Evolutionary conservation across 192 early-diverging fungal species (phyloP).

Genomic region (Coemansia umbellata): DNA sequence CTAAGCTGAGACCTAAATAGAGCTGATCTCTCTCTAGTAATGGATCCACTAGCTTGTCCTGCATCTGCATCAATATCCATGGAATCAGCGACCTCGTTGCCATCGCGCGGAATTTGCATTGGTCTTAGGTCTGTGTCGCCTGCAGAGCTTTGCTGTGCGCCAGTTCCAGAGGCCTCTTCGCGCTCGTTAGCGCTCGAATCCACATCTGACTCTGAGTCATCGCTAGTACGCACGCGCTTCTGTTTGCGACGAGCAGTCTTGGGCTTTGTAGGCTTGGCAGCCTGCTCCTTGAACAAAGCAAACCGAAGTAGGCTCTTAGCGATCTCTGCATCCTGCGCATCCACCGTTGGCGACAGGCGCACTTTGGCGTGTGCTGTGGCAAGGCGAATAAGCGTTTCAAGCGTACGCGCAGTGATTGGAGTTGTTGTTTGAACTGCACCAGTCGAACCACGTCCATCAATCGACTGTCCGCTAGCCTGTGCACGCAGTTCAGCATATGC

Average conservation of each 20-base stretch:
- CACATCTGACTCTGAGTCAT: slow-evolving; percentile 44
- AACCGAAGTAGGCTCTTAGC: slow-evolving; percentile 80
- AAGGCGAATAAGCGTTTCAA: slow-evolving; percentile 96
- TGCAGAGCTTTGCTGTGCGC: neutral
- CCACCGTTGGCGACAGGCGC: slow-evolving; percentile 75
- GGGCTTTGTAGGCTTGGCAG: slow-evolving; percentile 46
- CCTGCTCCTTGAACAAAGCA: slow-evolving; percentile 85
- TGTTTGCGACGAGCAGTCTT: slow-evolving; percentile 18
- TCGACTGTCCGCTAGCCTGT: slow-evolving; percentile 54
- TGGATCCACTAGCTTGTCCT: neutral
- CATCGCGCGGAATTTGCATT: slow-evolving; percentile 4
- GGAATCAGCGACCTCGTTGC: neutral
- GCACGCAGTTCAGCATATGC: slow-evolving; percentile 83
- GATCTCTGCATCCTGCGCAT: slow-evolving; percentile 78
- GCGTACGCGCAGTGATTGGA: slow-evolving; percentile 96
- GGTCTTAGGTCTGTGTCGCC: neutral
- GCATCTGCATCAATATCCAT: slow-evolving; percentile 27
- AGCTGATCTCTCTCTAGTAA: slow-evolving; percentile 18
- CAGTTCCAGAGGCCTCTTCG: neutral
- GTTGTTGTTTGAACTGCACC: slow-evolving; percentile 79
- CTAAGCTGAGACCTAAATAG: slow-evolving; percentile 54
- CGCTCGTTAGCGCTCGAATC: slow-evolving; percentile 4
- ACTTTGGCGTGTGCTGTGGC: slow-evolving; percentile 95
- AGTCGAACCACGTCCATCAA: slow-evolving; percentile 44
- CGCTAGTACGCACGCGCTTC: slow-evolving; percentile 47